Evolutionary conservation across 2,329 filamentous ascomycete genomes (phyloP).

Genomic region (Cryoendolithus antarcticus): DNA sequence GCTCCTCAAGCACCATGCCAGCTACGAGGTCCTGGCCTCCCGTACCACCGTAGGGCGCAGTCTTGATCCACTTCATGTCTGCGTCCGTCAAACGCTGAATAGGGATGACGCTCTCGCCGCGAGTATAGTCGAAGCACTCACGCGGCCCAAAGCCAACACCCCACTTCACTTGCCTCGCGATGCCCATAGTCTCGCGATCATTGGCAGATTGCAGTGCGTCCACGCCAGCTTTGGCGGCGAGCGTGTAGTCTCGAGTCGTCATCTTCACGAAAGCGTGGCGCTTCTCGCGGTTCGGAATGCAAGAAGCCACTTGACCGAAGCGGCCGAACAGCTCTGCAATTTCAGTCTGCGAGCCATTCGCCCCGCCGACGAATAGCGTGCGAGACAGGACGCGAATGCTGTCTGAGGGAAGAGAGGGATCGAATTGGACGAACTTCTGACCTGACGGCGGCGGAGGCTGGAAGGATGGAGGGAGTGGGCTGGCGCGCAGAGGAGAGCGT

Average conservation of each 20-base stretch:
- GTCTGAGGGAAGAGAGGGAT: conserved; percentile 58
- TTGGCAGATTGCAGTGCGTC: conserved; percentile 79
- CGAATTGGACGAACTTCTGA: conserved; percentile 70
- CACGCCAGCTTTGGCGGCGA: conserved; percentile 75
- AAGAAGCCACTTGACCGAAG: conserved; percentile 85
- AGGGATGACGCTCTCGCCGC: conserved; percentile 84
- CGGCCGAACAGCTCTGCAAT: conserved; percentile 67
- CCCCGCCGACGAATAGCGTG: conserved; percentile 92
- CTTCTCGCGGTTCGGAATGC: conserved; percentile 96
- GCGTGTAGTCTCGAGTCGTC: conserved; percentile 76
- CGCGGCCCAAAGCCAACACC: conserved; percentile 93
- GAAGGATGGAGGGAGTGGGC: conserved; percentile 7
- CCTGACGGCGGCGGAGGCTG: conserved; percentile 26
- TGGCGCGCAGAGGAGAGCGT: conserved; percentile 55
- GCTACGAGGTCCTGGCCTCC: conserved; percentile 69
- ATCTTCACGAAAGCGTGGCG: conserved; percentile 99
- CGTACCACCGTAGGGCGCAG: conserved; percentile 83
- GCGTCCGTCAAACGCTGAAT: conserved; percentile 88
- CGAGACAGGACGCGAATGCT: conserved; percentile 87
- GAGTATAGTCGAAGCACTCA: conserved; percentile 92
- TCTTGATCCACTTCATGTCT: conserved; percentile 94
- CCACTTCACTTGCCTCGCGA: conserved; percentile 69
- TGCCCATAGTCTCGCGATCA: conserved; percentile 58
- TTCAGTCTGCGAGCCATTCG: conserved; percentile 66
- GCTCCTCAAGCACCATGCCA: conserved; percentile 87